phyloP scores from a whole-genome alignment of 768 basidiomycete genomes.

The Lepiota brunneoincarnata region DNA sequence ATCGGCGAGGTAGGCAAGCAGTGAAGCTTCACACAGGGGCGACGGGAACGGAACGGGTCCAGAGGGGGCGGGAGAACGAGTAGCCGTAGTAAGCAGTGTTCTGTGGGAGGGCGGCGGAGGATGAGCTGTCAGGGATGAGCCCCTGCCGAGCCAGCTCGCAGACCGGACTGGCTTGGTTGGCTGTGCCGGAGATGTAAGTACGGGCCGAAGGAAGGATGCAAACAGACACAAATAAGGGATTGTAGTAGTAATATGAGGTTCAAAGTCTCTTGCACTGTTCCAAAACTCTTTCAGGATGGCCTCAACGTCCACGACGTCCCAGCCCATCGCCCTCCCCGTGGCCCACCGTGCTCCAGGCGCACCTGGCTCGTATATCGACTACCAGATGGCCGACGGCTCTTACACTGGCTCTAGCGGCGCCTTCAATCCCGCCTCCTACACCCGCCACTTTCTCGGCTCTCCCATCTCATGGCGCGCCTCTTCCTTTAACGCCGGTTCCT shows the following conservation, averaged over 20 bases:
- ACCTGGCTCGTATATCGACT: constrained; percentile 37
- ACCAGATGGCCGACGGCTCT: constrained; percentile 38
- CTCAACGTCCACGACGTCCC: constrained; percentile 28
- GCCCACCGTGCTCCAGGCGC: constrained; percentile 19
- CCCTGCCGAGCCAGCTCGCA: constrained; percentile 3
- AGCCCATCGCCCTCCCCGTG: constrained; percentile 46
- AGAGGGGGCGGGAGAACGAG: not conserved
- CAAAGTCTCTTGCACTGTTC: not conserved
- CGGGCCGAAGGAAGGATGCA: constrained; percentile 3
- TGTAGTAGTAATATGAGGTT: constrained; percentile 3
- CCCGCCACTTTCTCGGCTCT: constrained; percentile 66
- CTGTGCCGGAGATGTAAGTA: not conserved
- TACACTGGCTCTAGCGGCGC: constrained; percentile 42
- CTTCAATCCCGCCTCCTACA: constrained; percentile 70
- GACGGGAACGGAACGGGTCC: not conserved
- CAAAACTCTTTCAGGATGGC: constrained; percentile 5
- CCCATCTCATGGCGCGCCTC: constrained; percentile 70
- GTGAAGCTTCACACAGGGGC: constrained; percentile 3
- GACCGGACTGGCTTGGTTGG: not conserved
- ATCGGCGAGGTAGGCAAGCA: not conserved
- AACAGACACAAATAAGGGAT: constrained; percentile 2
- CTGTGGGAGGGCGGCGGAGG: not conserved
- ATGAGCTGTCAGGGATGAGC: not conserved
- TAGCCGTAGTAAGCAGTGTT: not conserved
- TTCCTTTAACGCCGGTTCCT: constrained; percentile 57